Conservation (phyloP, 1,284 basidiomycete genomes). For the Sanghuangporus weigelae region DNA sequence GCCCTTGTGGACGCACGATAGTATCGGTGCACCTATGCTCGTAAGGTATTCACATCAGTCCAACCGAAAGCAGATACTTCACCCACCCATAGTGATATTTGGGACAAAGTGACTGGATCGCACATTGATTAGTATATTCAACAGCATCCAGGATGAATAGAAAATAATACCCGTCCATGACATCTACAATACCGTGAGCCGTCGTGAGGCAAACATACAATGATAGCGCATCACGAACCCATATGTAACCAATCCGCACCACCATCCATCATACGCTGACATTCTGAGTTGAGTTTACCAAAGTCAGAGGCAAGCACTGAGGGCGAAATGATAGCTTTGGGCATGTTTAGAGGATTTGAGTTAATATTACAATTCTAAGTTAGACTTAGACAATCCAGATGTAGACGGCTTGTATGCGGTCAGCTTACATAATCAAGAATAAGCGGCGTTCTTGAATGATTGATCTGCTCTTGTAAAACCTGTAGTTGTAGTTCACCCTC, state of each 20-base stretch:
- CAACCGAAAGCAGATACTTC: neutral
- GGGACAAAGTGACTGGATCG: slow-evolving; percentile 88
- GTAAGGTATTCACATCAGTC: slow-evolving; percentile 13
- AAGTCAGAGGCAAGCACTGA: slow-evolving; percentile 95
- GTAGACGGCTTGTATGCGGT: neutral
- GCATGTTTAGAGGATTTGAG: slow-evolving; percentile 45
- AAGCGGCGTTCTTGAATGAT: neutral
- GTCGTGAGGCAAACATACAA: neutral
- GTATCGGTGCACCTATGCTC: slow-evolving; percentile 77
- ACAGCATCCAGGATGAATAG: slow-evolving; percentile 18
- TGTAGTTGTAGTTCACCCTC: neutral
- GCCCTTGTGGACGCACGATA: slow-evolving; percentile 83
- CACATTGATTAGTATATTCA: neutral
- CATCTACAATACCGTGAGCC: slow-evolving; percentile 50
- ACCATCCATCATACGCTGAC: slow-evolving; percentile 86
- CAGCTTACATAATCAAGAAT: neutral
- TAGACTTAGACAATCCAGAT: neutral
- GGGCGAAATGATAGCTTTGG: slow-evolving; percentile 82
- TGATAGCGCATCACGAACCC: slow-evolving; percentile 53
- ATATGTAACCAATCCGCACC: slow-evolving; percentile 97
- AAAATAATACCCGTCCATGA: slow-evolving; percentile 86
- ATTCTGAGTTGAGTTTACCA: slow-evolving; percentile 86
- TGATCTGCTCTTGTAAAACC: neutral
- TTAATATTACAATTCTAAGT: neutral
- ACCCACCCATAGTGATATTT: slow-evolving; percentile 91